These are phyloP conservation scores for Sarocladium strictum DNA, from an alignment of 2,329 filamentous ascomycete species.

Conservation along the genomic window DNA sequence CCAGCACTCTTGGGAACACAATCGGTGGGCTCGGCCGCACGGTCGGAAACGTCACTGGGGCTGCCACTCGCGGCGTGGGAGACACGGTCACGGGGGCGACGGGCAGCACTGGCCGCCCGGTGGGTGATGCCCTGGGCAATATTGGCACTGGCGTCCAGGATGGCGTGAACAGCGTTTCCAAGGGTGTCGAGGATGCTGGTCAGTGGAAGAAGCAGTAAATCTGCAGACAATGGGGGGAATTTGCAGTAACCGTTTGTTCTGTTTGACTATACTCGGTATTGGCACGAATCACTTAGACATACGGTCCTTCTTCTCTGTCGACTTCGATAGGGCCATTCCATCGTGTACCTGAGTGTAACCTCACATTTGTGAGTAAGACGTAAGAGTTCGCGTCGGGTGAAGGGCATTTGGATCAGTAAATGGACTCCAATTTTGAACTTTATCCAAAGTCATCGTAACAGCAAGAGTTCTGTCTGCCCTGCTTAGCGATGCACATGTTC, in stretches of 20 bases:
- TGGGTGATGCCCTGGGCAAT: slow-evolving; percentile 50
- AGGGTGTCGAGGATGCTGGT: slow-evolving; percentile 52
- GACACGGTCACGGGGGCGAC: slow-evolving; percentile 49
- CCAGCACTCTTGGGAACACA: slow-evolving; percentile 33
- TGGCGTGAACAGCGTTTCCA: slow-evolving; percentile 41
- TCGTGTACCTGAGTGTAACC: too few relatives aligned
- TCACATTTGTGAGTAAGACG: too few relatives aligned
- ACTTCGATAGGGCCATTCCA: too few relatives aligned
- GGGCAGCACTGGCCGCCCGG: slow-evolving; percentile 45
- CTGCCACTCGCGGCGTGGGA: slow-evolving; percentile 50
- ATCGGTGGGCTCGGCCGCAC: slow-evolving; percentile 34
- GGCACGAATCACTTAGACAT: neutral
- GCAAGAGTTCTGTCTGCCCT: too few relatives aligned
- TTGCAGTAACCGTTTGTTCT: neutral
- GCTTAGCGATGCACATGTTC: neutral
- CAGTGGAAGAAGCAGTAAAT: slow-evolving; percentile 42
- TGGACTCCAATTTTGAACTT: neutral
- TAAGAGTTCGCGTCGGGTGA: too few relatives aligned
- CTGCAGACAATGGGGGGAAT: neutral
- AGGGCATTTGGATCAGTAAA: too few relatives aligned
- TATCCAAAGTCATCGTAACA: too few relatives aligned
- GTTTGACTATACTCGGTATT: neutral
- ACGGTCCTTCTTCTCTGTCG: too few relatives aligned
- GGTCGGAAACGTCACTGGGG: slow-evolving; percentile 37
- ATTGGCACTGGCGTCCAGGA: slow-evolving; percentile 48